These are phyloP conservation scores for Farysia itapuensis DNA, from an alignment of 1,284 basidiomycete genomes.

Conservation along the genomic window DNA sequence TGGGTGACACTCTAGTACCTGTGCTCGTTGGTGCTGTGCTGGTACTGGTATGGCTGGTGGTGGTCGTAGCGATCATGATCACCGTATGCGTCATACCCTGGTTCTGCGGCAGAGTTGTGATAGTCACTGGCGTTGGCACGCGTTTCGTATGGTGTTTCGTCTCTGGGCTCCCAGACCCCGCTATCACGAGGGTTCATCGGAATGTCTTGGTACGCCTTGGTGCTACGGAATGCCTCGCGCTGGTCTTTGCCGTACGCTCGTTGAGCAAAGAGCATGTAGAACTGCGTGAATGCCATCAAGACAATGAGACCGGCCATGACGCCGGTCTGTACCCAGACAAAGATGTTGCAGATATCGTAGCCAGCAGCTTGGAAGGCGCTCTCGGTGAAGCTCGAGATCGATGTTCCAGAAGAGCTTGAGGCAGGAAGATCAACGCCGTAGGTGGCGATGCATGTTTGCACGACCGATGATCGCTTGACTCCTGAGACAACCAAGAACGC, in stretches of 20 bases:
- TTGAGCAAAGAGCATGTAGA: slow-evolving; percentile 57
- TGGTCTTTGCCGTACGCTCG: slow-evolving; percentile 51
- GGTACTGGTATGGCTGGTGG: too few relatives aligned
- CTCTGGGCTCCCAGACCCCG: slow-evolving; percentile 37
- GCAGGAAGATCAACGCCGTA: slow-evolving; percentile 32
- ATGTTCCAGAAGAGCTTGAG: slow-evolving; percentile 5
- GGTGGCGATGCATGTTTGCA: slow-evolving; percentile 31
- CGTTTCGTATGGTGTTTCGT: too few relatives aligned
- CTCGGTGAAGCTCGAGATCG: slow-evolving; percentile 4
- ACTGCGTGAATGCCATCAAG: slow-evolving; percentile 53
- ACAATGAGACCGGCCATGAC: slow-evolving; percentile 50
- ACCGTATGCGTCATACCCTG: too few relatives aligned
- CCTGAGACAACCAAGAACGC: slow-evolving; percentile 49
- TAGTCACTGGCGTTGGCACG: too few relatives aligned
- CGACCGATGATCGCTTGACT: slow-evolving; percentile 34
- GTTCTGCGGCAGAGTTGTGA: too few relatives aligned
- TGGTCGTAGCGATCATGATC: too few relatives aligned
- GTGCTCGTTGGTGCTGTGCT: too few relatives aligned
- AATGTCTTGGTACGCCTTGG: slow-evolving; percentile 29
- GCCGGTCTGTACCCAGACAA: slow-evolving; percentile 56
- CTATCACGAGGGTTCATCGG: slow-evolving; percentile 45
- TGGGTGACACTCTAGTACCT: too few relatives aligned
- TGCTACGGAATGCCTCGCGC: slow-evolving; percentile 28
- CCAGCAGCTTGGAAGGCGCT: slow-evolving; percentile 17
- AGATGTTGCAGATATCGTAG: slow-evolving; percentile 48